Conservation (phyloP, 1,139 yeast species). For the Protomyces inouyei region DNA sequence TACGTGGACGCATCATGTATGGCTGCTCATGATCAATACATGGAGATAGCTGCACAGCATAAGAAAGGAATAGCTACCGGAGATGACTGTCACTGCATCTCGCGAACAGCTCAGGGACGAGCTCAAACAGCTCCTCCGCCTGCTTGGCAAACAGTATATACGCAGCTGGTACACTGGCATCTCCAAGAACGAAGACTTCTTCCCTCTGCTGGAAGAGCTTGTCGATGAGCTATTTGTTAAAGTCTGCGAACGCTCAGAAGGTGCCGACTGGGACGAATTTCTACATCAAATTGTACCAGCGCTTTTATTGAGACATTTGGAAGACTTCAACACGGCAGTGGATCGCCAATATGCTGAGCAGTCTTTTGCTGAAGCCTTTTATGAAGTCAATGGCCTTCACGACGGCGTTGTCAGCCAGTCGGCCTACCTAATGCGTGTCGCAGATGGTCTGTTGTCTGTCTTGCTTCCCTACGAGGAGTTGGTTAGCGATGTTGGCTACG, state of each 20-base stretch:
- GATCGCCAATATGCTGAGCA: not conserved
- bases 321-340: constrained; percentile 9
- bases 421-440: constrained; percentile 10
- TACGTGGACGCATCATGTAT: too few species aligned
- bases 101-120: constrained; percentile 1
- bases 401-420: constrained; percentile 1
- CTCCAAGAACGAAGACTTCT: constrained; percentile 13
- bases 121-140: not conserved
- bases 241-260: not conserved
- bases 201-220: not conserved
- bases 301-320: constrained; percentile 9
- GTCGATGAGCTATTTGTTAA: not conserved
- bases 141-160: constrained; percentile 10
- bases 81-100: not conserved
- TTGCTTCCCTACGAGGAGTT: constrained; percentile 14
- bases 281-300: not conserved
- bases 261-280: constrained; percentile 9
- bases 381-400: not conserved
- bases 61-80: too few species aligned
- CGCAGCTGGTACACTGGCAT: constrained; percentile 19
- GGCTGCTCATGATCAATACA: too few species aligned
- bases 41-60: too few species aligned
- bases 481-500: constrained; percentile 20
- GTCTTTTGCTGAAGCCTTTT: constrained; percentile 7
- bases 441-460: constrained; percentile 6